A percentile compares a stretch with the other conserved stretches of the same genome.
Evolutionary conservation across 257 asterid genomes (phyloP).

Genomic region (Misopates orontium): DNA sequence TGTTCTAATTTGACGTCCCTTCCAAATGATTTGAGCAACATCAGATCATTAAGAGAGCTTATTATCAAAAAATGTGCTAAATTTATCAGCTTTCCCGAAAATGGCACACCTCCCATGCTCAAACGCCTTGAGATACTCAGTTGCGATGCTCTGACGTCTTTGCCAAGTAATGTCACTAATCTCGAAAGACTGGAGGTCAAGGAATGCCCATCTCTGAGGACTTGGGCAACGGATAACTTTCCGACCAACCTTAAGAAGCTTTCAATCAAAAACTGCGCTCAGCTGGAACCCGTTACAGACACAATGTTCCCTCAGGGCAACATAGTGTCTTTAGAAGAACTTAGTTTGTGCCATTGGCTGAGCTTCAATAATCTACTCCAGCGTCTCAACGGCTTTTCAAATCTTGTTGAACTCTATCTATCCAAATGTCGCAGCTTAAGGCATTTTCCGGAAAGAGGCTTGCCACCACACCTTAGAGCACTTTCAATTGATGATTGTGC

Average conservation of each 20-base stretch:
- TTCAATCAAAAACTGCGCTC: conserved; percentile 49
- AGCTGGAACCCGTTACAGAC: conserved; percentile 49
- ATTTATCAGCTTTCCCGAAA: conserved; percentile 43
- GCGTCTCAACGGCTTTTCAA: conserved; percentile 40
- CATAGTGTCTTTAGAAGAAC: conserved; percentile 54
- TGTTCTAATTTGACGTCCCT: conserved; percentile 45
- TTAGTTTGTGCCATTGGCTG: conserved; percentile 49
- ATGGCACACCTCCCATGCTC: conserved; percentile 56
- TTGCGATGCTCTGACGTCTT: conserved; percentile 53
- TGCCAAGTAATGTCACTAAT: conserved; percentile 46
- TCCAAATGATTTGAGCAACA: conserved; percentile 46
- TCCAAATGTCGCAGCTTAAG: conserved; percentile 42
- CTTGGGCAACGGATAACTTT: conserved; percentile 46
- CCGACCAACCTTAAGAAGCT: conserved; percentile 57
- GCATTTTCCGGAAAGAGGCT: conserved; percentile 55
- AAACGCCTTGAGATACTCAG: conserved; percentile 64
- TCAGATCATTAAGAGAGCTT: conserved; percentile 47
- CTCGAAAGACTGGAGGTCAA: conserved; percentile 66
- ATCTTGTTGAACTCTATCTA: conserved; percentile 50
- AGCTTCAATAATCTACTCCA: conserved; percentile 45
- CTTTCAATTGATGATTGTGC: conserved; percentile 60
- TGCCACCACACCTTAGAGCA: conserved; percentile 56
- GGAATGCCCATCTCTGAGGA: conserved; percentile 55
- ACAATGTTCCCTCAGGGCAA: conserved; percentile 31
- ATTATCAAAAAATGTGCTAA: conserved; percentile 53